Evolutionary conservation across 768 basidiomycete species (phyloP).

Genomic region (Leccinellum rugosiceps): DNA sequence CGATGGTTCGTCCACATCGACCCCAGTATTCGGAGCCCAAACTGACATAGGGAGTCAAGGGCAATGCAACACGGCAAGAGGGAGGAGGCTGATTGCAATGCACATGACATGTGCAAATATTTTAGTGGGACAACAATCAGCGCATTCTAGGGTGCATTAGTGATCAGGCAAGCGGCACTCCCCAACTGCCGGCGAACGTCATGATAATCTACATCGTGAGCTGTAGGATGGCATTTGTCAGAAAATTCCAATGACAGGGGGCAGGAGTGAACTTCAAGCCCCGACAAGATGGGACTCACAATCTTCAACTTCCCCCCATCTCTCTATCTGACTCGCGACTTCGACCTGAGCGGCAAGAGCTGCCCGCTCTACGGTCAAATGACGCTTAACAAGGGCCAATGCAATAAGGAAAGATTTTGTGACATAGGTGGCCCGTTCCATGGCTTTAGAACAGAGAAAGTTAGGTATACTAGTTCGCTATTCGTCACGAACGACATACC

Average conservation of each 20-base stretch:
- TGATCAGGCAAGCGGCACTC: conserved; percentile 66
- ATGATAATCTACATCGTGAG: conserved; percentile 97
- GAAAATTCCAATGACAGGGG: background rate
- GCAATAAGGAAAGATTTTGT: conserved; percentile 91
- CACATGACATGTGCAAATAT: conserved; percentile 5
- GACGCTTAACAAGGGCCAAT: conserved; percentile 76
- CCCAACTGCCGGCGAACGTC: conserved; percentile 87
- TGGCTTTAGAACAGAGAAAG: conserved; percentile 46
- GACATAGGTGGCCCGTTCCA: conserved; percentile 87
- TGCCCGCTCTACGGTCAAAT: conserved; percentile 79
- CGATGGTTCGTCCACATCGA: conserved; percentile 7
- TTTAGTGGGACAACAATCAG: conserved; percentile 2
- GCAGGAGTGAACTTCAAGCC: conserved; percentile 3
- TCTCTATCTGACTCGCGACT: conserved; percentile 91
- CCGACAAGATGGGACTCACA: conserved; percentile 54
- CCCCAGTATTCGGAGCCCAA: conserved; percentile 9
- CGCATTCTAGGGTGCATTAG: conserved; percentile 27
- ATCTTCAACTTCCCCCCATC: conserved; percentile 99
- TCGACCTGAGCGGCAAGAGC: conserved; percentile 86
- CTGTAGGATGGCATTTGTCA: conserved; percentile 42
- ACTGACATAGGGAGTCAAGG: conserved; percentile 9
- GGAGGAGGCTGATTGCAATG: background rate
- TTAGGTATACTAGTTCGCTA: background rate
- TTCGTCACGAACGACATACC: conserved; percentile 46
- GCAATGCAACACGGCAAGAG: conserved; percentile 3